Conservation (phyloP, 2,329 filamentous ascomycete genomes). For the Ascomycota sp. region DNA sequence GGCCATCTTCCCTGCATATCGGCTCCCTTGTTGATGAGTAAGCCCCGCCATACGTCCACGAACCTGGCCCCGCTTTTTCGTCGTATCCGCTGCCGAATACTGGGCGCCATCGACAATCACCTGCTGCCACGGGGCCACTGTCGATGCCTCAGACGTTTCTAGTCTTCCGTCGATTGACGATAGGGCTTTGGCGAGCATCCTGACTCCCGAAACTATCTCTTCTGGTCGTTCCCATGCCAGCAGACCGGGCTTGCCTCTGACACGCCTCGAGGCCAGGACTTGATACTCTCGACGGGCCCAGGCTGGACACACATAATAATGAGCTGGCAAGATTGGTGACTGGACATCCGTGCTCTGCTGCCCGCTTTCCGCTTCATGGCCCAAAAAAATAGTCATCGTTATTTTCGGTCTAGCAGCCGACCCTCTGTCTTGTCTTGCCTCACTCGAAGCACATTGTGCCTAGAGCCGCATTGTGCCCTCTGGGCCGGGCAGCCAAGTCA, state of each 20-base stretch:
- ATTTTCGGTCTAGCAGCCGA: constrained; percentile 15
- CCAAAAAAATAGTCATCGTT: constrained; percentile 25
- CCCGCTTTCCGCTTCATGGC: constrained; percentile 6
- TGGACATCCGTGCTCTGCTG: no score
- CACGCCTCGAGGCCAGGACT: constrained; percentile 19
- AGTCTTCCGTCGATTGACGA: constrained; percentile 17
- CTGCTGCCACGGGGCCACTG: constrained; percentile 12
- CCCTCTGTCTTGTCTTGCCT: constrained; percentile 7
- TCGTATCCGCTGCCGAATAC: constrained; percentile 1
- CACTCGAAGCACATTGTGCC: constrained; percentile 19
- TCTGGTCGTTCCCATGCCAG: constrained; percentile 26
- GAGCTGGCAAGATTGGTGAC: no score
- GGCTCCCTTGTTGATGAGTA: no score
- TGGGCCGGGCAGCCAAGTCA: constrained; percentile 44
- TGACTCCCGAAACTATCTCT: constrained; percentile 19
- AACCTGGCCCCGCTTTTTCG: not conserved
- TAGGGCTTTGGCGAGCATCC: constrained; percentile 18
- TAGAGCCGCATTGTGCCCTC: constrained; percentile 36
- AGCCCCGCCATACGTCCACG: no score
- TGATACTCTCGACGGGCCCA: constrained; percentile 24
- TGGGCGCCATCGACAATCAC: constrained; percentile 9
- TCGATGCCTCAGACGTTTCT: constrained; percentile 6
- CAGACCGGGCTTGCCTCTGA: constrained; percentile 18
- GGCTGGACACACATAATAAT: constrained; percentile 25
- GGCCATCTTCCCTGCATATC: no score